Evolutionary conservation across 2,329 filamentous ascomycete genomes (phyloP).

Genomic region (Penicillium hordei): DNA sequence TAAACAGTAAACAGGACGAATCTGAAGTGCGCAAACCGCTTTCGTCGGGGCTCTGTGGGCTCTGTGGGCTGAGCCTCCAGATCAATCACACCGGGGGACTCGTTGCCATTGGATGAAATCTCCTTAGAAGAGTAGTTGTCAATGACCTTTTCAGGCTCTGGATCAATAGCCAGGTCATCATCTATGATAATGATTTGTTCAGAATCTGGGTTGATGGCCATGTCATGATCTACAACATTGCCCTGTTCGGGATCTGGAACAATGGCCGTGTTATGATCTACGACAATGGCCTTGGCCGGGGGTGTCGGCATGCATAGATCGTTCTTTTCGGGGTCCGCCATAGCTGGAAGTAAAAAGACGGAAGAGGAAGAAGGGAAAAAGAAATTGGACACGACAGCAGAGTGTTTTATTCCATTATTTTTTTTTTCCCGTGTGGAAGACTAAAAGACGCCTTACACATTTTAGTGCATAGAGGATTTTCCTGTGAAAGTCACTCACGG

Average conservation of each 20-base stretch:
- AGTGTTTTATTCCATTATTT: not conserved
- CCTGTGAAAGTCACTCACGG: not conserved
- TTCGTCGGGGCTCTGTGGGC: conserved; percentile 11
- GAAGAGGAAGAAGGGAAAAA: not conserved
- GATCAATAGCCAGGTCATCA: no score
- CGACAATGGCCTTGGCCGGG: conserved; percentile 10
- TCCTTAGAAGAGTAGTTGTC: conserved; percentile 6
- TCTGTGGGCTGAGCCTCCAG: conserved; percentile 13
- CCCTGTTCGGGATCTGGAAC: not conserved
- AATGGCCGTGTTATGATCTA: conserved; percentile 4
- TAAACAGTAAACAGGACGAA: conserved; percentile 32
- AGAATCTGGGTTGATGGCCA: not conserved
- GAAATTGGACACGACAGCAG: not conserved
- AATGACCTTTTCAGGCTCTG: not conserved
- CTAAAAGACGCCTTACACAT: not conserved
- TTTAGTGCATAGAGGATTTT: not conserved
- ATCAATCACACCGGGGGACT: conserved; percentile 5
- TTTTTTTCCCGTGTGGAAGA: not conserved
- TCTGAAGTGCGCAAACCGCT: conserved; percentile 13
- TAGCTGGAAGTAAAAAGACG: not conserved
- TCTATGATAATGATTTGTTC: not conserved
- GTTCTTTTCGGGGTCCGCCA: conserved; percentile 17
- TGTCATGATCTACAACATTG: conserved; percentile 3
- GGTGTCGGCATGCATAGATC: conserved; percentile 6
- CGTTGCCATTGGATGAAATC: not conserved